Percentiles rank a stretch among this genome's conserved stretches.
Conservation (phyloP, 192 early-diverging fungal genomes). For the Gonapodya sp. region DNA sequence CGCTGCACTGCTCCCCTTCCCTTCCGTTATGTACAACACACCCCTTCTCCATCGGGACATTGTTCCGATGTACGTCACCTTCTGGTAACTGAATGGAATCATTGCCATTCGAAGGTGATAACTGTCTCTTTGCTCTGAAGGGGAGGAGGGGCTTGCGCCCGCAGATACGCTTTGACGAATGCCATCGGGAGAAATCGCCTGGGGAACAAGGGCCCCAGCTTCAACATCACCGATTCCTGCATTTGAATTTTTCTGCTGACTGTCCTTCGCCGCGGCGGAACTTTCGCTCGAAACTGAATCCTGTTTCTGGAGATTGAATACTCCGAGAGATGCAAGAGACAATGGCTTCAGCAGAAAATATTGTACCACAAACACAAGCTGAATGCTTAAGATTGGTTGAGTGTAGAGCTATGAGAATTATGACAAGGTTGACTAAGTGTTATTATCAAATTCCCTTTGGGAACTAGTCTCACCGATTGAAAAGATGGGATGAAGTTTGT, state of each 20-base stretch:
- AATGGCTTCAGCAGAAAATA: not conserved
- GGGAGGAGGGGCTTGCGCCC: not conserved
- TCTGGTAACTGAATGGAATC: not conserved
- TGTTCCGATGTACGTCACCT: not conserved
- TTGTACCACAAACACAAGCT: not conserved
- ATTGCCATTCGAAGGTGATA: not conserved
- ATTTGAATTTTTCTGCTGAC: too few relatives aligned
- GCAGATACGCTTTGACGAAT: not conserved
- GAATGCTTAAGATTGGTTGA: not conserved
- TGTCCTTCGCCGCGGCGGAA: too few relatives aligned
- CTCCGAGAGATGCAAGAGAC: not conserved
- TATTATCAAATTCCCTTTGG: too few relatives aligned
- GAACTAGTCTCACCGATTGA: not conserved
- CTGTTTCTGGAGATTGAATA: too few relatives aligned
- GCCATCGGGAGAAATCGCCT: not conserved
- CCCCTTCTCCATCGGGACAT: not conserved
- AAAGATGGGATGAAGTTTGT: not conserved
- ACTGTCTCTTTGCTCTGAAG: not conserved
- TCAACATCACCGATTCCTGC: not conserved
- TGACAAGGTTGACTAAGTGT: too few relatives aligned
- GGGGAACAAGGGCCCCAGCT: not conserved
- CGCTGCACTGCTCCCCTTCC: not conserved
- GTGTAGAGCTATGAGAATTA: not conserved
- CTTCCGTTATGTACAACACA: not conserved
- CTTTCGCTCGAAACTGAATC: too few relatives aligned